Evolutionary conservation across 352 stramenopile genomes (phyloP).

Genomic region (Pythium aristosporum): DNA sequence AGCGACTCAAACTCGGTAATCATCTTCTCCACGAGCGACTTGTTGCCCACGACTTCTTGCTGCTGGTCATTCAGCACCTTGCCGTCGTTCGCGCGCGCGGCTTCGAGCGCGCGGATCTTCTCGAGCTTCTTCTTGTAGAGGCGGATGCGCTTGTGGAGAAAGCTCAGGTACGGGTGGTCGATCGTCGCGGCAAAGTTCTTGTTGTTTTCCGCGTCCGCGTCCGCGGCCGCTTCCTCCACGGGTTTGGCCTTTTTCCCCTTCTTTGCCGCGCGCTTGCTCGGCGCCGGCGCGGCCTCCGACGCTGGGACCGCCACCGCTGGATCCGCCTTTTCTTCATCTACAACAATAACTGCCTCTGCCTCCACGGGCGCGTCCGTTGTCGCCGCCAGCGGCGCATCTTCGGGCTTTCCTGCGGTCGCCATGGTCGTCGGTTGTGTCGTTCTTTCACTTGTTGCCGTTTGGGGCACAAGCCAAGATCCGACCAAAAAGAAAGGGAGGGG

Average conservation of each 20-base stretch:
- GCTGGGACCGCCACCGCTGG: slow-evolving; percentile 4
- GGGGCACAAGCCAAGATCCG: slow-evolving; percentile 10
- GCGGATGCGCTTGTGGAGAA: slow-evolving; percentile 81
- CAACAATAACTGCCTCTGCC: neutral
- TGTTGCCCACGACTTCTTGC: slow-evolving; percentile 63
- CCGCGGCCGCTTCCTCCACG: slow-evolving; percentile 5
- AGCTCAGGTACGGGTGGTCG: slow-evolving; percentile 79
- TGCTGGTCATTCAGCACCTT: slow-evolving; percentile 82
- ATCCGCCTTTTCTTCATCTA: slow-evolving; percentile 14
- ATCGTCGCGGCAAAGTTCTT: slow-evolving; percentile 40
- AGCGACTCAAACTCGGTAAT: slow-evolving; percentile 70
- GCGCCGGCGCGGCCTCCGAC: slow-evolving; percentile 8
- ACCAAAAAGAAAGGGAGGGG: slow-evolving; percentile 3
- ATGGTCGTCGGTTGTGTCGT: slow-evolving; percentile 3
- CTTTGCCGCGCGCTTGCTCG: slow-evolving; percentile 34
- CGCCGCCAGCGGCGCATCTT: slow-evolving; percentile 9
- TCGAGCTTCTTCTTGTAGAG: slow-evolving; percentile 86
- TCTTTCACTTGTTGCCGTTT: slow-evolving; percentile 26
- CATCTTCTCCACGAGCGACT: slow-evolving; percentile 73
- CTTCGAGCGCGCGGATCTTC: slow-evolving; percentile 74
- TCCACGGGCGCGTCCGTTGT: slow-evolving; percentile 20
- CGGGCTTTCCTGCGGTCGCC: slow-evolving; percentile 12
- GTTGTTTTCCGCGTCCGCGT: slow-evolving; percentile 34
- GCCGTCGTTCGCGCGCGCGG: slow-evolving; percentile 38
- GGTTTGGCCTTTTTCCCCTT: slow-evolving; percentile 30